Evolutionary conservation across 768 basidiomycete species (phyloP).

Genomic region (Naganishia randhawae): DNA sequence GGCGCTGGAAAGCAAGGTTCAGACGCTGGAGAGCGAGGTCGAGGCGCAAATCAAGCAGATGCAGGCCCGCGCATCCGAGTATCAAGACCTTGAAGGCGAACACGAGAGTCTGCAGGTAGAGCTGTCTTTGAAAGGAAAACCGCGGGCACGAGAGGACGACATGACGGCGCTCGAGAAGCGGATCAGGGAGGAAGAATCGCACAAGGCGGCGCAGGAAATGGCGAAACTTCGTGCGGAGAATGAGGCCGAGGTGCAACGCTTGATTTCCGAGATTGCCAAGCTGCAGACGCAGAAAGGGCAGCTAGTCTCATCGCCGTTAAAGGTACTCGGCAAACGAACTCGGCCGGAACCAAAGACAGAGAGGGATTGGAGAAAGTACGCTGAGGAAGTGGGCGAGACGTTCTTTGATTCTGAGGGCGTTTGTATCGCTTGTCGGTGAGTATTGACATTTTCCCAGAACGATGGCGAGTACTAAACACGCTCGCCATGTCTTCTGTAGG

Average conservation of each 20-base stretch:
- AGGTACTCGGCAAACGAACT: not conserved
- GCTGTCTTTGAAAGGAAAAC: not conserved
- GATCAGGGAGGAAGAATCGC: not conserved
- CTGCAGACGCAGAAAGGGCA: not conserved
- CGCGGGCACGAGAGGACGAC: not conserved
- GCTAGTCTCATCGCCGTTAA: not conserved
- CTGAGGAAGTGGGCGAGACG: not conserved
- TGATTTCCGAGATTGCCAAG: not conserved
- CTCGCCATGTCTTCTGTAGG: not conserved
- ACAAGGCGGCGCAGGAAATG: not conserved
- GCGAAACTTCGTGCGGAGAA: not conserved
- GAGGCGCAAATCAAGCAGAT: not conserved
- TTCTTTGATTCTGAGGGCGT: slow-evolving; percentile 13
- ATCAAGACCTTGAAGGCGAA: slow-evolving; percentile 1
- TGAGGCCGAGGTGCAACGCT: not conserved
- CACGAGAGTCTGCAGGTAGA: slow-evolving; percentile 5
- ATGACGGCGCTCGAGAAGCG: slow-evolving; percentile 8
- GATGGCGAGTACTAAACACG: not conserved
- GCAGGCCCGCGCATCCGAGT: not conserved
- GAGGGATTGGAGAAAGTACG: not conserved
- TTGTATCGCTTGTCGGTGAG: slow-evolving; percentile 15
- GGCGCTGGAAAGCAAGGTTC: not conserved
- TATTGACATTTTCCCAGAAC: no score
- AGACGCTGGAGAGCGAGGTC: not conserved
- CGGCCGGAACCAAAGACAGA: not conserved